Percentiles rank a stretch among this genome's conserved stretches.
These are phyloP conservation scores for Parafenestella ontariensis DNA, from an alignment of 2,329 filamentous ascomycete species.

Conservation along the genomic window DNA sequence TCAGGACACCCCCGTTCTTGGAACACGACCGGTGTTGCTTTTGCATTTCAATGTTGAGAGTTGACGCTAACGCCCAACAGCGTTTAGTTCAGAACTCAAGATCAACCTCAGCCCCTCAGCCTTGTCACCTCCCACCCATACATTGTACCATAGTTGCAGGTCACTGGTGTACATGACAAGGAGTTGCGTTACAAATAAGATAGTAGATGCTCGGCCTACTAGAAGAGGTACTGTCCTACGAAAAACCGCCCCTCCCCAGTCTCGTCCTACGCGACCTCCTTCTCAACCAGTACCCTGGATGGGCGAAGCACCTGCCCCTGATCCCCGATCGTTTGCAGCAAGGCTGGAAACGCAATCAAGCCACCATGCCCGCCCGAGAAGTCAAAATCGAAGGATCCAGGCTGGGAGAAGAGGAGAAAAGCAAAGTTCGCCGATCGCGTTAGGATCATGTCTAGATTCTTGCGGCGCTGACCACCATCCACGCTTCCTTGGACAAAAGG, in stretches of 20 bases:
- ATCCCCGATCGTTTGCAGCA: constrained; percentile 37
- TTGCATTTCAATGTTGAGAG: not conserved
- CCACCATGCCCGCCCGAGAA: constrained; percentile 22
- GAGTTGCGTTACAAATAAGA: not conserved
- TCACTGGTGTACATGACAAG: not conserved
- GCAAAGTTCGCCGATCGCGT: constrained; percentile 35
- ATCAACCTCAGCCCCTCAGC: constrained; percentile 11
- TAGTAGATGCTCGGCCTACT: not conserved
- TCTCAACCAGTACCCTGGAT: constrained; percentile 19
- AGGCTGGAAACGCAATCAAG: constrained; percentile 34
- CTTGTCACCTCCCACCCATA: constrained; percentile 2
- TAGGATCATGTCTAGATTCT: constrained; percentile 42
- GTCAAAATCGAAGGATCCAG: constrained; percentile 36
- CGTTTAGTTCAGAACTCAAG: not conserved
- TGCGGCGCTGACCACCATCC: constrained; percentile 24
- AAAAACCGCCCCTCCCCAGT: not conserved
- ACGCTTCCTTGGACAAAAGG: constrained; percentile 25
- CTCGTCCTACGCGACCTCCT: constrained; percentile 14
- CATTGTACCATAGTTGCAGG: too few species aligned
- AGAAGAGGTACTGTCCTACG: not conserved
- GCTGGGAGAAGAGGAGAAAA: constrained; percentile 34
- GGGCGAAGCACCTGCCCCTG: constrained; percentile 24
- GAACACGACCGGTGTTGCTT: not conserved
- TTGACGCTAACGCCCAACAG: not conserved
- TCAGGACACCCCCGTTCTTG: not conserved